Percentiles rank a stretch among this genome's conserved stretches.
These are phyloP conservation scores for Tuber indicum DNA, from an alignment of 495 filamentous ascomycete genomes.

Conservation along the genomic window DNA sequence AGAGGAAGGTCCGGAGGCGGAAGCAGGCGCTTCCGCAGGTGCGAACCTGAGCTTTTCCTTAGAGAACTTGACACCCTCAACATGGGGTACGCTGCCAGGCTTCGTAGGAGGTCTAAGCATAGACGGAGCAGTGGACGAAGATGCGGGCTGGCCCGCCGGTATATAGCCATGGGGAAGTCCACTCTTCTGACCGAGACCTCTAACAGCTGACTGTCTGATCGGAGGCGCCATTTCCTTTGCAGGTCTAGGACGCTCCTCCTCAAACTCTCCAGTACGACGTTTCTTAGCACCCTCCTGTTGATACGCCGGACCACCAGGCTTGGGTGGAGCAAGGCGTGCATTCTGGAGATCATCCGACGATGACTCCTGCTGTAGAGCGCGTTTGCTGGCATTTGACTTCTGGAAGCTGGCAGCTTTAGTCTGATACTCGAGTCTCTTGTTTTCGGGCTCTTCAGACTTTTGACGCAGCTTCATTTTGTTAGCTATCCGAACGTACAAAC, in stretches of 20 bases:
- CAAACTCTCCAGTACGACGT: constrained; percentile 54
- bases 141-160: constrained; percentile 44
- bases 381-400: constrained; percentile 50
- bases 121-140: constrained; percentile 45
- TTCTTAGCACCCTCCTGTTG: constrained; percentile 53
- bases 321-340: constrained; percentile 45
- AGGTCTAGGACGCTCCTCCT: constrained; percentile 45
- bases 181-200: constrained; percentile 32
- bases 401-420: constrained; percentile 12
- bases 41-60: constrained; percentile 89
- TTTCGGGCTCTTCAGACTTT: constrained; percentile 38
- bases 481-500: constrained; percentile 9
- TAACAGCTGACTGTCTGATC: constrained; percentile 60
- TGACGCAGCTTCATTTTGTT: constrained; percentile 33
- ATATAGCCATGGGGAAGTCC: constrained; percentile 58
- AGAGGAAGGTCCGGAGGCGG: constrained; percentile 45
- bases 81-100: constrained; percentile 42
- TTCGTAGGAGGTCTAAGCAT: constrained; percentile 30
- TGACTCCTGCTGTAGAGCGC: constrained; percentile 49
- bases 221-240: constrained; percentile 60
- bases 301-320: constrained; percentile 46
- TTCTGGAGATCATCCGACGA: constrained; percentile 47
- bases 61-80: constrained; percentile 55
- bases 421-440: constrained; percentile 24
- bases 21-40: constrained; percentile 52